Base-by-base conservation (phyloP, 2,329 filamentous ascomycete genomes). In the Aspergillus floridensis region DNA sequence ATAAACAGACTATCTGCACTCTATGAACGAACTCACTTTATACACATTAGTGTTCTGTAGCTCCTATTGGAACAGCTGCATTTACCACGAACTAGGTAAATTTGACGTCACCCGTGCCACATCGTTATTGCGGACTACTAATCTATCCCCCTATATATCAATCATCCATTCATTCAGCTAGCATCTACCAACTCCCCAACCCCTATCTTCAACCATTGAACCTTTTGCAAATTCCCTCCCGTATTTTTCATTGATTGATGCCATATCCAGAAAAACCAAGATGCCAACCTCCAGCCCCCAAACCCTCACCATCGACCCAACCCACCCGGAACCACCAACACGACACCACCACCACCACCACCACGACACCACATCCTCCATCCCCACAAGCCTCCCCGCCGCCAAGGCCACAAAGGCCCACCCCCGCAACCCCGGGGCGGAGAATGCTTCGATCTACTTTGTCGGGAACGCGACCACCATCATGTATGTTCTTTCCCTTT, bases 401-500 rank as follows among this genome's bases (percentile, higher is more conserved):
- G 74, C 80, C n/a, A 81, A 79, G 62, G 71, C 76, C 49, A 78
- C 73, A 49, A 80, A 80, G 59, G 54, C 76, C 4, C 76, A 81
- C 65, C 80, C 81, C 1, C 68, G 70, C 2, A 66, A 61, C 16
- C 22, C 60, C 16, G 72, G 68, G 7, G 63, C 62, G 0, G 72
- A 74, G 48, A 75, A 77, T 66, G 76, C 72, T 35, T 72, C 70
- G 3, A 56, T 79, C 3, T 73, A 72, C 47, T 78, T 77, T 49
- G 67, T 78, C 4, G 76, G 76, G 7, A 77, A 71, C 5, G 76
- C 76, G 3, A 78, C 75, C 7, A 74, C 72, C 0, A 71, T 77
- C 21, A 62, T 77, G 72, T 74, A 21, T 12, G 2, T 51, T 22
- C 6, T 1, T 22, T 16, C 12, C 19, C 22, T 22, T 38, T 12